phyloP scores from a whole-genome alignment of 2,329 filamentous ascomycete species.

The Hypoxylon sp. region DNA sequence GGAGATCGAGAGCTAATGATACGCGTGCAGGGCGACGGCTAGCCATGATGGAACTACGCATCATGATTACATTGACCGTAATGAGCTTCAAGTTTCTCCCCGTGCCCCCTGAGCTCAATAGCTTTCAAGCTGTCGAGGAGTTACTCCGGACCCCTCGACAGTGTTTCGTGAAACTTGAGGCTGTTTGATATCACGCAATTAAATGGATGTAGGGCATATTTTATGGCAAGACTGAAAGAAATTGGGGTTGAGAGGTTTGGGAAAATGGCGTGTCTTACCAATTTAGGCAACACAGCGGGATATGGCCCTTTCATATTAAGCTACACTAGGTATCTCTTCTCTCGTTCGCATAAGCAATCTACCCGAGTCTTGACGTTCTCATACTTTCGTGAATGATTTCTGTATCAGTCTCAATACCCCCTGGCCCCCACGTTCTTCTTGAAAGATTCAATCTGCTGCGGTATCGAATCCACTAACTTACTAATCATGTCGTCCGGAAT shows the following conservation, averaged over 20 bases:
- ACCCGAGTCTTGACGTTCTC: too few species aligned
- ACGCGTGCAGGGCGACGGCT: slow-evolving; percentile 28
- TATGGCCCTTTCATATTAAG: not conserved
- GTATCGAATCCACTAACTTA: not conserved
- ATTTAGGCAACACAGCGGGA: not conserved
- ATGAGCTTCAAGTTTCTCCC: slow-evolving; percentile 42
- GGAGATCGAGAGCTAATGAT: not conserved
- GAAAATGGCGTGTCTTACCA: not conserved
- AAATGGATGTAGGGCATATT: not conserved
- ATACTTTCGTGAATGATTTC: not conserved
- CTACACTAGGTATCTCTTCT: not conserved
- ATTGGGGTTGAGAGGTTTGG: not conserved
- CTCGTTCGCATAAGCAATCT: too few species aligned
- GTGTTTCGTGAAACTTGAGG: slow-evolving; percentile 37
- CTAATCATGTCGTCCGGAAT: not conserved
- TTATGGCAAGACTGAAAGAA: not conserved
- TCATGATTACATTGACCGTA: slow-evolving; percentile 39
- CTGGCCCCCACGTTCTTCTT: not conserved
- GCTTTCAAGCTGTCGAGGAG: slow-evolving; percentile 35
- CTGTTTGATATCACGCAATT: slow-evolving; percentile 11
- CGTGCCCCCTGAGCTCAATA: slow-evolving; percentile 36
- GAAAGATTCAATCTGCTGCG: slow-evolving; percentile 3
- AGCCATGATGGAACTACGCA: slow-evolving; percentile 43
- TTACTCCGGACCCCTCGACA: slow-evolving; percentile 36
- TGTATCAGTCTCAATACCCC: not conserved